These are phyloP conservation scores for Dentipellis fragilis DNA, from an alignment of 768 basidiomycete genomes.

Conservation along the genomic window DNA sequence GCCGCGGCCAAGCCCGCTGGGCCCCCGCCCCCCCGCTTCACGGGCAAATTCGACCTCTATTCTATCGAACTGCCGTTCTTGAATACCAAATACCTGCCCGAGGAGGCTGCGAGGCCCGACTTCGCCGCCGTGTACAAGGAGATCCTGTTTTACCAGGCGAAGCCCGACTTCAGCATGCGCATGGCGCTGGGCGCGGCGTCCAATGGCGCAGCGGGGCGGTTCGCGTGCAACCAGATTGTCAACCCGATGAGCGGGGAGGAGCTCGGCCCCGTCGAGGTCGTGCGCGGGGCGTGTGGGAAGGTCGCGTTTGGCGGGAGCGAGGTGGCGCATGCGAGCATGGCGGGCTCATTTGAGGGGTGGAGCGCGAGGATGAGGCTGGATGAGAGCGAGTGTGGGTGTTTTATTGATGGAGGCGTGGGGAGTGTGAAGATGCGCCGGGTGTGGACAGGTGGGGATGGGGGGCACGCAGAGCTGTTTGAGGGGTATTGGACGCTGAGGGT, in stretches of 20 bases:
- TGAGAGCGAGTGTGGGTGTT: too few species aligned
- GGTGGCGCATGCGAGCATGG: not conserved
- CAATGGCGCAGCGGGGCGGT: not conserved
- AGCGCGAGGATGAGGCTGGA: too few species aligned
- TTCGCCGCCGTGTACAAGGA: conserved; percentile 6
- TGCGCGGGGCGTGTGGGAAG: not conserved
- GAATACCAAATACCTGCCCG: conserved; percentile 1
- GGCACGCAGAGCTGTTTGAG: too few species aligned
- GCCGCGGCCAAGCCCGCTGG: too few species aligned
- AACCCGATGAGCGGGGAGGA: conserved; percentile 8
- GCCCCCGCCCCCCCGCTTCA: not conserved
- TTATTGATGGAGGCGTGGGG: too few species aligned
- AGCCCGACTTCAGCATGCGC: conserved; percentile 6
- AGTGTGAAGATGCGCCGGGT: too few species aligned
- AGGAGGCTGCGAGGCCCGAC: not conserved
- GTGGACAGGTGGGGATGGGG: too few species aligned
- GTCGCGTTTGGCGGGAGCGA: not conserved
- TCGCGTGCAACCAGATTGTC: not conserved
- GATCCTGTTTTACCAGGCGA: conserved; percentile 9
- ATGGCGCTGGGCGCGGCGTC: not conserved
- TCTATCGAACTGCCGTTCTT: conserved; percentile 7
- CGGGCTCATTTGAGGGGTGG: too few species aligned
- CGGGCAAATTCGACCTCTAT: conserved; percentile 12
- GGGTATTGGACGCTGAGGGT: too few species aligned
- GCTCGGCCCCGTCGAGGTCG: conserved; percentile 3